Percentiles rank a stretch among this genome's conserved stretches.
These are phyloP conservation scores for Larix kaempferi DNA, from an alignment of 75 land plant genomes.

Conservation along the genomic window DNA sequence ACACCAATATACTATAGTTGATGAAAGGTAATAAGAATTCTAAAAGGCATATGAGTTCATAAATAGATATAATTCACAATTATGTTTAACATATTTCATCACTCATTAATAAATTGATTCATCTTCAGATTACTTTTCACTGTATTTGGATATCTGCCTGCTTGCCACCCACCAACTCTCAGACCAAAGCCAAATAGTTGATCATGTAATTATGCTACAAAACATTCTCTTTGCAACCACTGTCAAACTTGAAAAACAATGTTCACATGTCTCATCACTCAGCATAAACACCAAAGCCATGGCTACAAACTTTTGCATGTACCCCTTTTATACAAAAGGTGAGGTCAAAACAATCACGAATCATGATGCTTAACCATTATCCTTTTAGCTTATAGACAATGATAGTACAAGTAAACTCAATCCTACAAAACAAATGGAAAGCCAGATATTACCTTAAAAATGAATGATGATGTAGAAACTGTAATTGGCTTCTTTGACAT, in stretches of 20 bases:
- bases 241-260: neutral
- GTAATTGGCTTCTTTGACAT: constrained; percentile 97
- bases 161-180: no score
- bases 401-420: no score
- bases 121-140: no score
- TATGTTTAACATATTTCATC: neutral
- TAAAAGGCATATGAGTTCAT: neutral
- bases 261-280: neutral
- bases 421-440: no score
- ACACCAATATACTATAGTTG: neutral
- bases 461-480: constrained; percentile 91
- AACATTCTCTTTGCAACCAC: no score
- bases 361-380: neutral
- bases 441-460: constrained; percentile 71
- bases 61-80: neutral
- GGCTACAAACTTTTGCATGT: neutral
- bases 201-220: no score
- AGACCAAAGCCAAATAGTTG: no score
- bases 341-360: neutral
- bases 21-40: neutral
- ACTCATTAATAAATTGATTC: neutral
- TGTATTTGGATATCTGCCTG: no score
- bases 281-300: neutral
- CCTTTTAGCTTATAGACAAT: neutral
- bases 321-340: neutral